Percentiles rank a stretch among this genome's conserved stretches.
phyloP scores from a whole-genome alignment of 208 protist genomes.

The Acanthamoeba castellanii region DNA sequence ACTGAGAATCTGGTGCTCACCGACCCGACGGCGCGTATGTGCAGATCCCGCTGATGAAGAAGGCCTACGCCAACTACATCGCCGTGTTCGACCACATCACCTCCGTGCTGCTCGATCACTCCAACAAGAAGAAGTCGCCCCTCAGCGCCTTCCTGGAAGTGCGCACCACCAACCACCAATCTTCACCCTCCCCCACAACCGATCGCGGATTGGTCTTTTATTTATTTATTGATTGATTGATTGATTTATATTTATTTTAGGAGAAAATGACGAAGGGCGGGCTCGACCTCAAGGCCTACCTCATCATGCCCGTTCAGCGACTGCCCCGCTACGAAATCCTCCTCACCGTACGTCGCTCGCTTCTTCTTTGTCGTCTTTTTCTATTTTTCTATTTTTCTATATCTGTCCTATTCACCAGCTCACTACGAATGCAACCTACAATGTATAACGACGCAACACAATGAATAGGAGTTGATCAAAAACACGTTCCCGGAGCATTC shows the following conservation, averaged over 20 bases:
- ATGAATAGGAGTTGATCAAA: slow-evolving; percentile 19
- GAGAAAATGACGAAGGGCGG: not conserved
- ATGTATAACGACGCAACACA: not conserved
- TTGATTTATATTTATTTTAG: not conserved
- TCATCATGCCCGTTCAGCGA: slow-evolving; percentile 38
- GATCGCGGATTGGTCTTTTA: too few species aligned
- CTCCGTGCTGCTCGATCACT: slow-evolving; percentile 10
- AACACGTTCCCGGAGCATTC: slow-evolving; percentile 54
- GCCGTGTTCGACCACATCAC: slow-evolving; percentile 29
- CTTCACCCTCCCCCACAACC: not conserved
- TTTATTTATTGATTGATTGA: too few species aligned
- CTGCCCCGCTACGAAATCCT: slow-evolving; percentile 45
- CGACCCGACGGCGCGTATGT: not conserved
- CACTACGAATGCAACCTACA: not conserved
- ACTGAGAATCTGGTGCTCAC: not conserved
- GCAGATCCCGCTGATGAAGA: slow-evolving; percentile 36
- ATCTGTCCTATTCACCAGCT: too few species aligned
- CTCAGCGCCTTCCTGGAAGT: slow-evolving; percentile 13
- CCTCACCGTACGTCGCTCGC: not conserved
- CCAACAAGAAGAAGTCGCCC: not conserved
- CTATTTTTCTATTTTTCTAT: too few species aligned
- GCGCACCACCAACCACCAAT: not conserved
- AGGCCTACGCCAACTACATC: slow-evolving; percentile 40
- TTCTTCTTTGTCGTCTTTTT: not conserved
- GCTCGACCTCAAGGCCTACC: slow-evolving; percentile 42